Evolutionary conservation across 208 protist genomes (phyloP).

Genomic region (Leishmania tropica): DNA sequence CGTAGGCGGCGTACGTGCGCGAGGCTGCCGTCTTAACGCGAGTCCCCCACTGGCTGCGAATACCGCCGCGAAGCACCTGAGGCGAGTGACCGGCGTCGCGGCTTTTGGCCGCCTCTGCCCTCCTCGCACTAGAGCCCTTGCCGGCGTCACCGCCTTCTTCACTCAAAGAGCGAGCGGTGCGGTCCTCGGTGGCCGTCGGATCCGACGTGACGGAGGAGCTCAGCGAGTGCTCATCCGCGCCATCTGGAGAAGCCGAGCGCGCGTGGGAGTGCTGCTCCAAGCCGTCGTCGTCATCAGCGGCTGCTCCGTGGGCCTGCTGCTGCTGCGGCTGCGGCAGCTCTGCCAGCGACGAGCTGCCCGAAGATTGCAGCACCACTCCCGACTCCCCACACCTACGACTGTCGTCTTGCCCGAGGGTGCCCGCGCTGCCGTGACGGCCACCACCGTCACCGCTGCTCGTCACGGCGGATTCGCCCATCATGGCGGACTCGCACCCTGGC

Average conservation of each 20-base stretch:
- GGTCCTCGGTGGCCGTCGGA: neutral
- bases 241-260: neutral
- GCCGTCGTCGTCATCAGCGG: neutral
- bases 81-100: neutral
- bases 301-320: neutral
- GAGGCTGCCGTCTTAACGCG: constrained; percentile 39
- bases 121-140: neutral
- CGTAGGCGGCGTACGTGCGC: constrained; percentile 36
- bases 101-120: neutral
- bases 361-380: neutral
- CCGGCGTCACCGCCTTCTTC: neutral
- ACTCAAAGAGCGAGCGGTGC: neutral
- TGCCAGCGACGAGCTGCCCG: neutral
- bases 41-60: constrained; percentile 44
- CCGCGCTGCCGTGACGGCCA: neutral
- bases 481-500: constrained; percentile 53
- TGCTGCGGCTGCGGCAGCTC: neutral
- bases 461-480: constrained; percentile 36
- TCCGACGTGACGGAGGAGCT: constrained; percentile 2
- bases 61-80: constrained; percentile 38
- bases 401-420: neutral
- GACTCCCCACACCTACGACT: neutral
- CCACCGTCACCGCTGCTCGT: neutral
- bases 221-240: constrained; percentile 3
- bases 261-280: neutral